Base-by-base conservation (phyloP, 139 green algal genomes). In the Chlamydomonas applanata region DNA sequence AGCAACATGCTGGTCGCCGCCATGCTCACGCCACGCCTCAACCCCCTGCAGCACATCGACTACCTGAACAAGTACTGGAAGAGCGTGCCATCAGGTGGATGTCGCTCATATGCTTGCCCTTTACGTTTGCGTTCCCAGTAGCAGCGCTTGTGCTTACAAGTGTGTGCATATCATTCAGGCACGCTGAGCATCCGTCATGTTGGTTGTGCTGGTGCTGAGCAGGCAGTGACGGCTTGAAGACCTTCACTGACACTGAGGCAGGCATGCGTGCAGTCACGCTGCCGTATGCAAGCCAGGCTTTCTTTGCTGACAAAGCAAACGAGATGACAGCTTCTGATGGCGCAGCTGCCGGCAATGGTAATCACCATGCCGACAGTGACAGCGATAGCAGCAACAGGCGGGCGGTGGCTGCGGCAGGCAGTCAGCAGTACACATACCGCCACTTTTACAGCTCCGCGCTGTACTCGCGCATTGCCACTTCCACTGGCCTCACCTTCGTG, bases 21-120 rank as follows among this genome's bases (percentile, higher is more conserved):
- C 59, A 29, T 66, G 59, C n/a, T 30, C 59, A 40, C 59, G 2
- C 59, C 59, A 22, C 59, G 59, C 59, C 59, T 66, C 20, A 25
- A 62, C 22, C 24, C 53, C 53, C 13, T 62, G 4, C 30, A 30
- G 24, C n/a, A 40, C 30, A 4, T 25, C 22, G 59, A 66, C 25
- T 66, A 66, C 25, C 59, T 66, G 11, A 66, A 40, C 24, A 66
- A 66, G 59, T 66, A 66, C 59, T 66, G 59, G 59, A 49, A 49
- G 40, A 49, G 11, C 40, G 40, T 49, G 40, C 40, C 40, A 49
- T 11, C 40, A 49, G 40, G 40, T 49, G 40, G 40, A 11, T 49
- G 40, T 7, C 59, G 13, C n/a, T 35, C 11, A 35, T 3, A 3
- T 19, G 29, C 9, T 14, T 7, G 30, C 59, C 25, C n/a, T 30